These are phyloP conservation scores for Biscogniauxia marginata DNA, from an alignment of 2,329 filamentous ascomycete genomes.

Conservation along the genomic window DNA sequence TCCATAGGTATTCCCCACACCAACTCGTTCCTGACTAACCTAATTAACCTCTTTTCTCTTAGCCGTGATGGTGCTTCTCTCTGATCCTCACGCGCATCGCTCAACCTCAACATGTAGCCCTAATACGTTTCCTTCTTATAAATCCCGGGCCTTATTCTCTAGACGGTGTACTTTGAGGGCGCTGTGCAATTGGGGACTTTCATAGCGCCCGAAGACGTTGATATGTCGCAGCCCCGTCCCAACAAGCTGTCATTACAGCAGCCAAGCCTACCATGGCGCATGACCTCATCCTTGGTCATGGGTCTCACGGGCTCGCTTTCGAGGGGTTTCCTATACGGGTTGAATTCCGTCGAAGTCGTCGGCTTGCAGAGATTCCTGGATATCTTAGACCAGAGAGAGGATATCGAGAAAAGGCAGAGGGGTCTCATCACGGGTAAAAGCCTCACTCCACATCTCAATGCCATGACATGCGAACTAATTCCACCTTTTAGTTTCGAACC, in stretches of 20 bases:
- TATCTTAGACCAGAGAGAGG: slow-evolving; percentile 70
- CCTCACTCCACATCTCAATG: slow-evolving; percentile 2
- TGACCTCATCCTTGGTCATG: slow-evolving; percentile 72
- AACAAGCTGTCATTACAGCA: slow-evolving; percentile 31
- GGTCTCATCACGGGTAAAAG: slow-evolving; percentile 78
- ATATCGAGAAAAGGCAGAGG: slow-evolving; percentile 64
- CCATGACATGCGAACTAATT: slow-evolving; percentile 11
- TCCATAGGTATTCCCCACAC: not conserved
- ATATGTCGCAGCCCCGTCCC: slow-evolving; percentile 18
- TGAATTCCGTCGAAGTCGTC: slow-evolving; percentile 73
- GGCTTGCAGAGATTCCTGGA: slow-evolving; percentile 75
- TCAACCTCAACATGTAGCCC: not conserved
- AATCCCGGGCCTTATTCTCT: not conserved
- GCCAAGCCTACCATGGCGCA: slow-evolving; percentile 67
- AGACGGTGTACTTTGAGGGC: slow-evolving; percentile 13
- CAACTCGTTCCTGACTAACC: not conserved
- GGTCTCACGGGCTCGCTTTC: slow-evolving; percentile 69
- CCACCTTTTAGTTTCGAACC: slow-evolving; percentile 70
- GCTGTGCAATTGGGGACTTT: not conserved
- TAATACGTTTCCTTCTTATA: not conserved
- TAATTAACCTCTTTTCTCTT: not conserved
- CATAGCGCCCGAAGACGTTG: slow-evolving; percentile 3
- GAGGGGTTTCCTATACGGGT: slow-evolving; percentile 69
- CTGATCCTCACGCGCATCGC: not conserved
- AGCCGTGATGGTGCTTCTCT: not conserved